Evolutionary conservation across 768 basidiomycete species (phyloP).

Genomic region (Hygrophorus pudorinus): DNA sequence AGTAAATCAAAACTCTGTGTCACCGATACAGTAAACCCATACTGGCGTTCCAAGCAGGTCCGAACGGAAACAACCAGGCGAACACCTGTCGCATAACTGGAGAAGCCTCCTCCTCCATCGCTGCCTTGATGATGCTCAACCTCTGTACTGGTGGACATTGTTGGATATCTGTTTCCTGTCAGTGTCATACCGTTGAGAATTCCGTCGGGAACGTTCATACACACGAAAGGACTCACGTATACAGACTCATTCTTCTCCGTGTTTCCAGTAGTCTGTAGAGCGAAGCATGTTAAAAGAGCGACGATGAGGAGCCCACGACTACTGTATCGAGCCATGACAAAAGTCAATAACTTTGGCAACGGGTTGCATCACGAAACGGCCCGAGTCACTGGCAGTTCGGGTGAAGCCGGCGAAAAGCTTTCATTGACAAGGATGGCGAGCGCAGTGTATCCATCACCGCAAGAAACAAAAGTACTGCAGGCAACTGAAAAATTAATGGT

Average conservation of each 20-base stretch:
- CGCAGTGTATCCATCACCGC: conserved; percentile 40
- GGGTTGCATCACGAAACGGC: too few relatives aligned
- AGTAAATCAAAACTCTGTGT: neutral
- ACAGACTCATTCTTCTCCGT: neutral
- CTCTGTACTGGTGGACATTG: conserved; percentile 29
- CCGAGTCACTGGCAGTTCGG: too few relatives aligned
- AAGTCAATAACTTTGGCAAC: too few relatives aligned
- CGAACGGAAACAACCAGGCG: conserved; percentile 78
- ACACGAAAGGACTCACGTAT: neutral
- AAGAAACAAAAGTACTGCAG: conserved; percentile 41
- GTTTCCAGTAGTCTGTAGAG: neutral
- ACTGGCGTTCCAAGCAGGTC: conserved; percentile 77
- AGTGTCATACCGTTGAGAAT: neutral
- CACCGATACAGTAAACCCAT: neutral
- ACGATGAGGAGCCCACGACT: conserved; percentile 18
- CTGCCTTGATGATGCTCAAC: conserved; percentile 49
- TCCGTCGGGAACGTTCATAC: neutral
- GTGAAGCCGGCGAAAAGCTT: neutral
- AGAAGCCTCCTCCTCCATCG: conserved; percentile 54
- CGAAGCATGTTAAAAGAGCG: conserved; percentile 33
- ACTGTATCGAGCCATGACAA: neutral
- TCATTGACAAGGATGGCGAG: conserved; percentile 6
- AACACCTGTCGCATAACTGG: conserved; percentile 76
- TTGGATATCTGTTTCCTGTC: conserved; percentile 32
- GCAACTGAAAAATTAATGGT: conserved; percentile 63